Conservation (phyloP, 1,284 basidiomycete species). For the Ceratobasidium sp. region DNA sequence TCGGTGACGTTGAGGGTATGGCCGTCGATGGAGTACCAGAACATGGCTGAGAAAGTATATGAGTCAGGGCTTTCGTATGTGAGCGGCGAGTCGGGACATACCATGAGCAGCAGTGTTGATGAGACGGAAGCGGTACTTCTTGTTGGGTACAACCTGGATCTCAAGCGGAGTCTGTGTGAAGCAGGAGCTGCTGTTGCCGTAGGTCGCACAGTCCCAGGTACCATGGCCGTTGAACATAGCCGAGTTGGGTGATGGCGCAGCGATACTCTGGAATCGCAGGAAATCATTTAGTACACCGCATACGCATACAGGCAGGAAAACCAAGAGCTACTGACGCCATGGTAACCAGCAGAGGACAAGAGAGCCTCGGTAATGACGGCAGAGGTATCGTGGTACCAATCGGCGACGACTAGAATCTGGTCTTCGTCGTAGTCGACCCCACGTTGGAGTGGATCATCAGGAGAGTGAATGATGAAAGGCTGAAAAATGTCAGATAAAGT, state of each 20-base stretch:
- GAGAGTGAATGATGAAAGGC: slow-evolving; percentile 55
- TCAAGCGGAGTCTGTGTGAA: slow-evolving; percentile 50
- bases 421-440: slow-evolving; percentile 55
- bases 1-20: slow-evolving; percentile 49
- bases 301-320: not conserved
- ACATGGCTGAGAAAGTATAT: slow-evolving; percentile 16
- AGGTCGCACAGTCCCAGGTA: slow-evolving; percentile 48
- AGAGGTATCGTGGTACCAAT: slow-evolving; percentile 52
- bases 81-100: slow-evolving; percentile 12
- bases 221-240: slow-evolving; percentile 58
- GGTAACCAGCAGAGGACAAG: slow-evolving; percentile 32
- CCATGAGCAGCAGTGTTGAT: slow-evolving; percentile 58
- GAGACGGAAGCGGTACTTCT: slow-evolving; percentile 58
- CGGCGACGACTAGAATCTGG: slow-evolving; percentile 45
- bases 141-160: slow-evolving; percentile 49
- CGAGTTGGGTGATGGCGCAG: slow-evolving; percentile 55
- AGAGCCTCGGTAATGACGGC: slow-evolving; percentile 45
- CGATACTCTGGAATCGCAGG: slow-evolving; percentile 48
- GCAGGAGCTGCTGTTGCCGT: slow-evolving; percentile 48
- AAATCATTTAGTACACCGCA: slow-evolving; percentile 42
- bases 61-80: not conserved
- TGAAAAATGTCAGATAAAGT: slow-evolving; percentile 24
- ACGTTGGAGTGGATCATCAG: slow-evolving; percentile 53
- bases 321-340: slow-evolving; percentile 16
- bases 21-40: slow-evolving; percentile 51